Evolutionary conservation across 2,329 filamentous ascomycete species (phyloP), one percentile per base, ranked within the genome.

Genomic region (Cercospora janseana): DNA sequence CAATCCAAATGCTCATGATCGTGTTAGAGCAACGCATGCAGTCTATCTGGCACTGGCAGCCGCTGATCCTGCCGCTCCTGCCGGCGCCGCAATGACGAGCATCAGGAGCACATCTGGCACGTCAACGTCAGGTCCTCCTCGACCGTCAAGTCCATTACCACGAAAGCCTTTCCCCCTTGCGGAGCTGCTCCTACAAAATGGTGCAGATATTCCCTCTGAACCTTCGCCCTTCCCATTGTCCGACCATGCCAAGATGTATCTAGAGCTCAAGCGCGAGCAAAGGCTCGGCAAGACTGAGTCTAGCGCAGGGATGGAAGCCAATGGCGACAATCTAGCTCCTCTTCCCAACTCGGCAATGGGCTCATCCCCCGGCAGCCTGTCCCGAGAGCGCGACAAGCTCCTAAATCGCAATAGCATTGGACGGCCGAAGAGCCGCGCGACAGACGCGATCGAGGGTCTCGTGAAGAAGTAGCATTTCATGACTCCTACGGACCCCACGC

Each of bases 31-130:
- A 32, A 96, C 92, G 0, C 92, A 94, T 66, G 84, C 87, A 1
- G 81, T 97, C 12, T 97, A 91, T 73, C 77, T 98, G 32, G 94
- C 94, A 12, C 80, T 98, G 18, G 90, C 90, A 16, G 90, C 92
- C 4, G 91, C 91, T 3, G 93, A 98, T 64, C 93, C 93, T 3
- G 91, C 91, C 16, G 78, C 87, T 0, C 90, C 91, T 69, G 65
- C 42, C 8, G 55, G 60, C 15, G 62, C 58, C 2, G 59, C 60
- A 18, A 69, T 69, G 12, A 68, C 75, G 5, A 61, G 67, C 5
- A 63, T 61, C 13, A 48, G 59, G n/a, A 41, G 44, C 6, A 50
- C 54, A 63, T 44, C 65, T 50, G 56, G 52, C 26, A 56, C 49
- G 18, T 56, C 49, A 21, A 55, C 50, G 18, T 46, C 60, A 20